A percentile compares a stretch with the other conserved stretches of the same genome.
phyloP scores from a whole-genome alignment of 176 grass and related monocot species.

The Bolboschoenus planiculmis region DNA sequence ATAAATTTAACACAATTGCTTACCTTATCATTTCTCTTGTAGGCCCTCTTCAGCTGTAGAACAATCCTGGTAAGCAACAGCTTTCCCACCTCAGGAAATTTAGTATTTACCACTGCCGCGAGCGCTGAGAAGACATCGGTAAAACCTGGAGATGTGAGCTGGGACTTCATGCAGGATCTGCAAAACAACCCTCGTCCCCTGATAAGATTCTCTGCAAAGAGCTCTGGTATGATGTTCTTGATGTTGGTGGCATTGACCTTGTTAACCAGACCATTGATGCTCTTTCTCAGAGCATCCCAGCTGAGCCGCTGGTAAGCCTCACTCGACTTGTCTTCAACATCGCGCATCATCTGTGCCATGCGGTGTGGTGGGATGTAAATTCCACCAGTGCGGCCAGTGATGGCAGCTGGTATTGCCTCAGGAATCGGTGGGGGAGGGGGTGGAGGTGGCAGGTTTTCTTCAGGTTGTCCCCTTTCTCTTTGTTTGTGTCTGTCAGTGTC shows the following conservation, averaged over 20 bases:
- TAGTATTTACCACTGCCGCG: slow-evolving; percentile 78
- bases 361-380: slow-evolving; percentile 87
- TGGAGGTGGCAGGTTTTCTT: slow-evolving; percentile 24
- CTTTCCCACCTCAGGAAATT: slow-evolving; percentile 70
- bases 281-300: slow-evolving; percentile 93
- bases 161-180: slow-evolving; percentile 84
- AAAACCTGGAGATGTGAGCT: slow-evolving; percentile 94
- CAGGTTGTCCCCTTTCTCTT: slow-evolving; percentile 11
- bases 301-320: slow-evolving; percentile 73
- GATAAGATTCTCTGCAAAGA: slow-evolving; percentile 79
- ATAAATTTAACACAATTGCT: slow-evolving; percentile 13
- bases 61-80: slow-evolving; percentile 68
- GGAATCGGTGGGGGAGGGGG: slow-evolving; percentile 42
- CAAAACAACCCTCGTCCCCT: slow-evolving; percentile 82
- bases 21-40: slow-evolving; percentile 91
- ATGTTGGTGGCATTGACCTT: slow-evolving; percentile 93
- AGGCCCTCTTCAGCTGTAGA: slow-evolving; percentile 90
- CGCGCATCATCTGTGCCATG: slow-evolving; percentile 94
- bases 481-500: slow-evolving; percentile 2
- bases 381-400: slow-evolving; percentile 58
- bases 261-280: slow-evolving; percentile 87
- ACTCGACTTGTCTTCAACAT: slow-evolving; percentile 78
- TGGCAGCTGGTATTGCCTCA: slow-evolving; percentile 35
- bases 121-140: slow-evolving; percentile 81
- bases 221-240: slow-evolving; percentile 89